These are phyloP conservation scores for Trichosanthes truncata DNA, from an alignment of 306 rosid species.

Conservation along the genomic window DNA sequence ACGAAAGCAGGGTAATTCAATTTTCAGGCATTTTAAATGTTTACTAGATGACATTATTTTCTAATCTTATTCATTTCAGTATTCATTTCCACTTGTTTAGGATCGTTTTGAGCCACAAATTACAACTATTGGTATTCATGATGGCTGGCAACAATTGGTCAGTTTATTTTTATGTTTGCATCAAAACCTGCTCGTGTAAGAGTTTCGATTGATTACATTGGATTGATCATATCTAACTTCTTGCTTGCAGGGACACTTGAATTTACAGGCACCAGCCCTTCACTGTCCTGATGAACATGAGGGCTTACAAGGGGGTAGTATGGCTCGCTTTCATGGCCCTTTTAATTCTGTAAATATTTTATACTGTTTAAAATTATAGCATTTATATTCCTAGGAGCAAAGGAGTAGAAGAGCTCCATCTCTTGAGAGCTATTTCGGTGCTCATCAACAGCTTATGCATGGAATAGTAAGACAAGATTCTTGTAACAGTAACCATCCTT, in stretches of 20 bases:
- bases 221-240: background rate
- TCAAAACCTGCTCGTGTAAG: background rate
- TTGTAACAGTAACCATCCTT: background rate
- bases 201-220: background rate
- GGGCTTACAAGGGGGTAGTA: constrained; percentile 16
- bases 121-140: constrained; percentile 15
- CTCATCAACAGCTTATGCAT: constrained; percentile 20
- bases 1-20: constrained; percentile 23
- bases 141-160: constrained; percentile 35
- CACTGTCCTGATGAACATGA: constrained; percentile 18
- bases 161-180: constrained; percentile 4
- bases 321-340: constrained; percentile 9
- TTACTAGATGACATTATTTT: background rate
- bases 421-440: constrained; percentile 22
- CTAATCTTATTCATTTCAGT: background rate
- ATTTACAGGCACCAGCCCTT: constrained; percentile 11
- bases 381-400: constrained; percentile 21
- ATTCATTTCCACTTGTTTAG: constrained; percentile 13
- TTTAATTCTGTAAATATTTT: background rate
- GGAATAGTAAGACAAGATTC: constrained; percentile 21
- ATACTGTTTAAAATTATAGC: constrained; percentile 7
- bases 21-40: too few species aligned
- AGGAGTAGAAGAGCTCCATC: constrained; percentile 26
- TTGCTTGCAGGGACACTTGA: constrained; percentile 17
- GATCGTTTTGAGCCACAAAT: constrained; percentile 18